Evolutionary conservation across 108 stramenopile genomes (phyloP).

Genomic region (Stephanodiscus minutulus): DNA sequence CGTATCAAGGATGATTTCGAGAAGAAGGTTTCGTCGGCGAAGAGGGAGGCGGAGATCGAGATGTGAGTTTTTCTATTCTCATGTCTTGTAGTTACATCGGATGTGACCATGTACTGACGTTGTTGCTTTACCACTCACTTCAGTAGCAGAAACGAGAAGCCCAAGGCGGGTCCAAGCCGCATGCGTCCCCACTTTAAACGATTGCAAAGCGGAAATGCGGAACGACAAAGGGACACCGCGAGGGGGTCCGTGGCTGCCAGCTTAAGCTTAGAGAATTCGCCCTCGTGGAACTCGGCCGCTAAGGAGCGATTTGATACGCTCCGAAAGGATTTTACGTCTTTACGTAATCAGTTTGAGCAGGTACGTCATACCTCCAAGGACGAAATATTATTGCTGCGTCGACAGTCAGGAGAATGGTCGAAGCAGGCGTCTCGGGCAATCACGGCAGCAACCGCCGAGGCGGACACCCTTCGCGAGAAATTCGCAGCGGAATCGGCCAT

Average conservation of each 20-base stretch:
- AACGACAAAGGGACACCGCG: neutral
- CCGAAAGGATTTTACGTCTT: neutral
- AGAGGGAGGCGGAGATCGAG: constrained; percentile 35
- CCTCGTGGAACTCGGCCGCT: neutral
- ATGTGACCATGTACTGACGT: neutral
- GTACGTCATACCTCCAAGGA: constrained; percentile 51
- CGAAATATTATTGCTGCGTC: constrained; percentile 48
- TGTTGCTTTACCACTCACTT: neutral
- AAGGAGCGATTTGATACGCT: constrained; percentile 5
- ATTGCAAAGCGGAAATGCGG: neutral
- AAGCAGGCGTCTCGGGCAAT: constrained; percentile 47
- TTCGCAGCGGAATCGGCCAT: constrained; percentile 75
- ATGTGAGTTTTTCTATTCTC: constrained; percentile 13
- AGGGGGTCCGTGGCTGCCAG: neutral
- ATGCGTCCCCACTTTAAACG: constrained; percentile 28
- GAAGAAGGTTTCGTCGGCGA: constrained; percentile 24
- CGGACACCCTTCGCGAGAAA: constrained; percentile 61
- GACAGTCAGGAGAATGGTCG: constrained; percentile 49
- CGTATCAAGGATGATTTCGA: constrained; percentile 26
- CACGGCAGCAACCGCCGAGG: constrained; percentile 49
- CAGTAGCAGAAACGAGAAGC: constrained; percentile 28
- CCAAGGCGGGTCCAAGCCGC: constrained; percentile 30
- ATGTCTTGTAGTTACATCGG: neutral
- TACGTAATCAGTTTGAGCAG: constrained; percentile 52
- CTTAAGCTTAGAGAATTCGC: neutral